Percentiles rank a stretch among this genome's conserved stretches.
Evolutionary conservation across 345 rosid genomes (phyloP).

Genomic region (Gynandropsis gynandra): DNA sequence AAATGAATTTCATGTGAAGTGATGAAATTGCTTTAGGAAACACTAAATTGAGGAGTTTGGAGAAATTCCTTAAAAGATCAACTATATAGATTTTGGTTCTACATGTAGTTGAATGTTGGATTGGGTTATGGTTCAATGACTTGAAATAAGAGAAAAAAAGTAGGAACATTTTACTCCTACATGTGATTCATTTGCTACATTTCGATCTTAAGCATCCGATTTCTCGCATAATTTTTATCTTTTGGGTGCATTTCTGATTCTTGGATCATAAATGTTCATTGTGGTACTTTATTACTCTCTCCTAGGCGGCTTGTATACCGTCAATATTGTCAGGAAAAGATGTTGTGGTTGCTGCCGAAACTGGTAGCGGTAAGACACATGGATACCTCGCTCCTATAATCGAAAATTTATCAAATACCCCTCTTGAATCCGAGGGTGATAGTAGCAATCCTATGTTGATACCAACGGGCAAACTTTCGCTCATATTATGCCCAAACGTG

Average conservation of each 20-base stretch:
- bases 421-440: conserved; percentile 16
- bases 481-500: conserved; percentile 88
- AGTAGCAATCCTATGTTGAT: conserved; percentile 11
- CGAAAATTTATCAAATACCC: conserved; percentile 34
- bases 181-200: no score
- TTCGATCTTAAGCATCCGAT: background rate
- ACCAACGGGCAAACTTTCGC: conserved; percentile 30
- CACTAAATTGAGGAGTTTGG: background rate
- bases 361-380: conserved; percentile 95
- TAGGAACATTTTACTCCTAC: no score
- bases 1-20: no score
- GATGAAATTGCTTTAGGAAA: background rate
- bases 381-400: conserved; percentile 73
- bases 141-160: background rate
- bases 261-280: background rate
- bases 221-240: background rate
- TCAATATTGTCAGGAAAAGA: conserved; percentile 75
- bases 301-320: conserved; percentile 65
- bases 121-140: background rate
- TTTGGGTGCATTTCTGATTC: conserved; percentile 7
- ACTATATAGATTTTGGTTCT: no score
- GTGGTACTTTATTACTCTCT: background rate
- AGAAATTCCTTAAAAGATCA: background rate
- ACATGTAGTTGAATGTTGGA: background rate
- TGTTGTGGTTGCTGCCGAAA: conserved; percentile 87